Evolutionary conservation across 192 early-diverging fungal species (phyloP), one percentile per base, ranked within the genome.

Genomic region (Backusella liffmaniae): DNA sequence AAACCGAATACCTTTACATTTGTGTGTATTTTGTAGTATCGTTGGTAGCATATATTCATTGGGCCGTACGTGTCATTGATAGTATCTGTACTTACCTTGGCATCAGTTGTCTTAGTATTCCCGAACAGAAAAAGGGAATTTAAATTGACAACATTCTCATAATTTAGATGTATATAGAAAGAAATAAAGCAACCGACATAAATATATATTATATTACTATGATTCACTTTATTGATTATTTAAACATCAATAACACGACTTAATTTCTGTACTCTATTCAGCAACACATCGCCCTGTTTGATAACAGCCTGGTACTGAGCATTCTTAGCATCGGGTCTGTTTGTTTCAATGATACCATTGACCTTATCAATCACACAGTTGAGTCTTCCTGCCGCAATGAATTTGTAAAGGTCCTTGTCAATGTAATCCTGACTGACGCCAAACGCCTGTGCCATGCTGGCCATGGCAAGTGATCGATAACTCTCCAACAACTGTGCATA

Each of bases 331-430:
- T 99, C 98, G 4, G 97, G 96, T 72, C 98, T 90, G 87, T 99
- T 99, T 23, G 96, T 99, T 77, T 96, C 96, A 21, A 99, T 95
- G 44, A 98, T 92, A 9, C 98, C 98, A 74, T 91, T 94, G 12
- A 99, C 98, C 84, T 99, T 99, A 85, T 99, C 98, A 84, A 99
- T 98, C 13, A 98, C 96, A 74, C 96, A 97, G 86, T 99, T 97
- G 49, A 99, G 86, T 39, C 98, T 93, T 13, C 97, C 96, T 13
- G 96, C 93, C 21, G 97, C 94, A 82, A 99, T 96, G 82, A 97
- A 98, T 72, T 92, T 92, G 66, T 94, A 92, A 70, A 99, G 84
- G 81, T 99, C 98, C 91, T 82, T 83, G 87, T 99, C 98, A 75
- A 99, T 97, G 77, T 93, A 99, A 36, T 94, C 93, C 79, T 98